phyloP scores from a whole-genome alignment of 805 yeast species.

The Myxozyma monticola region DNA sequence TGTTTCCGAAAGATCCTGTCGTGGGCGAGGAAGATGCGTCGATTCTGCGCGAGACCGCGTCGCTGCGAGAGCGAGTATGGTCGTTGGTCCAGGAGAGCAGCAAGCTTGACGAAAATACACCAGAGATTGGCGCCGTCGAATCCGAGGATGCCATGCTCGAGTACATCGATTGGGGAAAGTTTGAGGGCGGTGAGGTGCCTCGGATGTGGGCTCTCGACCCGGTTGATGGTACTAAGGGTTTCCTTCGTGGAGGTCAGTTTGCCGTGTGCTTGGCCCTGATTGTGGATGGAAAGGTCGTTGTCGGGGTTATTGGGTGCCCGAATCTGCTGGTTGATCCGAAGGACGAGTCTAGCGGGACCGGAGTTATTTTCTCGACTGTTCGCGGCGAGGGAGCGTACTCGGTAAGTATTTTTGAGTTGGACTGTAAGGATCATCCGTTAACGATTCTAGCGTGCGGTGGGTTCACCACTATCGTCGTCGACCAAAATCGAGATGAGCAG shows the following conservation, averaged over 20 bases:
- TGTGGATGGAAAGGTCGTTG: constrained; percentile 76
- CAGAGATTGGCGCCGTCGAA: constrained; percentile 34
- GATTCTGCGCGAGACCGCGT: constrained; percentile 55
- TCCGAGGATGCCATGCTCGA: constrained; percentile 54
- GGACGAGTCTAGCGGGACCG: constrained; percentile 43
- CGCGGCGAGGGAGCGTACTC: constrained; percentile 63
- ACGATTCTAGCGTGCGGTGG: constrained; percentile 17
- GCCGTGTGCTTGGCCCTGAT: constrained; percentile 93
- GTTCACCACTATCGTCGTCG: constrained; percentile 35
- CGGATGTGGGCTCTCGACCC: constrained; percentile 98
- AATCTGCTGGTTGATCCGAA: constrained; percentile 63
- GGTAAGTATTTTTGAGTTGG: constrained; percentile 43
- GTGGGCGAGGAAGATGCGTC: constrained; percentile 94
- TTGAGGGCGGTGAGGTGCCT: constrained; percentile 72
- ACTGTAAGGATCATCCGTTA: background rate
- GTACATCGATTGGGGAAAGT: constrained; percentile 76
- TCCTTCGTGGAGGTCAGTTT: constrained; percentile 91
- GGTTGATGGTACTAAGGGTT: constrained; percentile 97
- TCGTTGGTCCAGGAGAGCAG: constrained; percentile 49
- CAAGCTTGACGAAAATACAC: constrained; percentile 41
- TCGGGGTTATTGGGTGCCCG: constrained; percentile 97
- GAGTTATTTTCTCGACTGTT: constrained; percentile 76
- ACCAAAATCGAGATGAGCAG: constrained; percentile 54
- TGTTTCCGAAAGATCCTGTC: constrained; percentile 80
- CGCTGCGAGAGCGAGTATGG: constrained; percentile 57